Evolutionary conservation across 2,329 filamentous ascomycete genomes (phyloP), one percentile per base, ranked within the genome.

Genomic region (Xylariaceae sp.): DNA sequence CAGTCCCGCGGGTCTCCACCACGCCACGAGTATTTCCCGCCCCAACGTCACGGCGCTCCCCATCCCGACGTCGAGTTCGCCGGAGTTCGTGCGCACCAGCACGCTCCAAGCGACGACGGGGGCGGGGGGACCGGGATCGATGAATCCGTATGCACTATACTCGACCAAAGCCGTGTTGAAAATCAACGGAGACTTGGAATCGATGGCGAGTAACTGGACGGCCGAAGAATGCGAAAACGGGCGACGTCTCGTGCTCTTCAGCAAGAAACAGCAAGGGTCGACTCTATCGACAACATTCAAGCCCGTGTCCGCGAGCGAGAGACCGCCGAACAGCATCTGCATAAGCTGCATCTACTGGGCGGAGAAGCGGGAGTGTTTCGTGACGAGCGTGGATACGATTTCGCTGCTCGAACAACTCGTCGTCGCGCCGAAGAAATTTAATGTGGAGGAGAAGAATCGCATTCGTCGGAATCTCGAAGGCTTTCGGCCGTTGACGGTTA

Each of bases 281-380:
- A 90, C 88, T 3, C 88, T 97, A 58, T 88, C 86, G 39, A 85
- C 90, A 11, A 88, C 82, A 11, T 97, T 97, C 77, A 85, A 87
- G 53, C 80, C 92, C 0, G 87, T 97, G 51, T 81, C 89, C 13
- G 85, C 86, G 11, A 89, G 91, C 68, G 89, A 96, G 63, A 85
- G 92, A 18, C 84, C 88, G 1, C 85, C 87, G 2, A 89, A 93
- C 76, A 92, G 88, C 75, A 93, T 95, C 61, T 96, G 92, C 76
- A 90, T 99, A 72, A 97, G 92, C 75, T 99, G 94, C 78, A 99
- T 99, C 70, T 92, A 87, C 80, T 99, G 94, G 94, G 88, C 88
- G 60, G 92, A 96, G 75, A 95, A 92, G 76, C 80, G 86, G 52
- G 90, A 96, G 69, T 96, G 88, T 74, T 97, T 87, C 73, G 92